Conservation (phyloP, 1,139 yeast species). For the Debaryomyces nepalensis region DNA sequence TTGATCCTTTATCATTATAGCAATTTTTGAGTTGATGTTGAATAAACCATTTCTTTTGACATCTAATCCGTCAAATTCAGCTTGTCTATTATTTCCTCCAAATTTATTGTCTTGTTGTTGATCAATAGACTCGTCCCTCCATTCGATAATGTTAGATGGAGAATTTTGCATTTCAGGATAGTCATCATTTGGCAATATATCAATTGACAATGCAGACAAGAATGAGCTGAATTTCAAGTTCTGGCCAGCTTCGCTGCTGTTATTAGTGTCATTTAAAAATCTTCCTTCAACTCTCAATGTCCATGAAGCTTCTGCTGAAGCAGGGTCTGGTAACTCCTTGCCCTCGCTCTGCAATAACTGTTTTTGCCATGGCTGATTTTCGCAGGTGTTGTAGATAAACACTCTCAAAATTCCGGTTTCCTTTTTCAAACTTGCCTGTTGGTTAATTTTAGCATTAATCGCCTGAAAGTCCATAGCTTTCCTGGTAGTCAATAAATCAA, state of each 20-base stretch:
- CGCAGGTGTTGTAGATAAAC: conserved; percentile 79
- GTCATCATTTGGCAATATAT: conserved; percentile 55
- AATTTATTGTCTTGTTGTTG: conserved; percentile 17
- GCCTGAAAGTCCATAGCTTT: conserved; percentile 89
- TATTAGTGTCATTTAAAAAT: conserved; percentile 47
- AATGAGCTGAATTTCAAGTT: conserved; percentile 70
- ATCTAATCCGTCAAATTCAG: conserved; percentile 84
- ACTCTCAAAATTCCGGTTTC: conserved; percentile 68
- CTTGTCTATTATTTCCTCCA: conserved; percentile 32
- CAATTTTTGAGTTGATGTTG: conserved; percentile 71
- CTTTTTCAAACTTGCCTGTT: conserved; percentile 48
- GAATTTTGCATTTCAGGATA: conserved; percentile 42
- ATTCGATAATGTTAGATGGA: conserved; percentile 44
- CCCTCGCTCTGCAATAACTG: conserved; percentile 37
- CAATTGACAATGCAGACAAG: conserved; percentile 83
- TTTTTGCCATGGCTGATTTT: conserved; percentile 92
- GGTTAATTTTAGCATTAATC: conserved; percentile 53
- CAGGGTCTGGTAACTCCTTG: conserved; percentile 25
- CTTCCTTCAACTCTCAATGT: conserved; percentile 88
- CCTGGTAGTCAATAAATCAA: conserved; percentile 81
- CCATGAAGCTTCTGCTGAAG: conserved; percentile 64
- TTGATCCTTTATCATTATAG: conserved; percentile 82
- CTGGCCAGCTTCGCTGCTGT: conserved; percentile 34
- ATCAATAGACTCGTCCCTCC: conserved; percentile 38
- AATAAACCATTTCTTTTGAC: conserved; percentile 76